Base-by-base conservation (phyloP, 192 early-diverging fungal genomes). In the Linderina pennispora region DNA sequence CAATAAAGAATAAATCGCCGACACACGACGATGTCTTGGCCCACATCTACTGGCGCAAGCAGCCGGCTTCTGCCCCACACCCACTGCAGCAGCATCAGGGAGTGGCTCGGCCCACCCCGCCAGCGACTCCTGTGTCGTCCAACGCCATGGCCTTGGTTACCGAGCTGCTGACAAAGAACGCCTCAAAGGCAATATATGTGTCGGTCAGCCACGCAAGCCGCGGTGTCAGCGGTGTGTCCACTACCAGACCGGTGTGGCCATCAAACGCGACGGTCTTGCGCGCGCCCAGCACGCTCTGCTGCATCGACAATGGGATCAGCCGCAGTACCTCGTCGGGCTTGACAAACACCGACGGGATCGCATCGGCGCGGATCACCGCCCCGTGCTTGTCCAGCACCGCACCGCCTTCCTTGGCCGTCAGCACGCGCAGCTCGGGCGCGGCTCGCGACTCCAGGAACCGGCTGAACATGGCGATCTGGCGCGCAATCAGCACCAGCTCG, bases 1-100 rank as follows among this genome's bases (percentile, higher is more conserved):
- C 60, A 31, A 99, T 86, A 60, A 88, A 99, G 58, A 97, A 96
- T 7, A 94, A 80, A 50, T 99, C 96, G 34, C 91, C 96, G 8
- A 97, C 93, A 49, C 86, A 73, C 3, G 70, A 73, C 0, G 70
- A 73, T 0, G 70, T 73, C 22, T 53, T 50, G 21, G 51, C 48
- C n/a, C n/a, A n/a, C n/a, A n/a, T n/a, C n/a, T n/a, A n/a, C n/a
- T n/a, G n/a, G n/a, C n/a, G n/a, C n/a, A 40, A 21, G 3, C 25
- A 23, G 10, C 17, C 9, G 3, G 16, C 23, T 15, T 10, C 18
- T 6, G 22, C 15, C 19, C 38, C 15, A 15, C 23, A 23, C 24
- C 10, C 18, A 13, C 15, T 2, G 45, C 56, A 2, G 43, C 13
- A 14, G 22, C 43, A 21, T 41, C 49, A 25, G 6, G 33, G 18